Base-by-base conservation (phyloP, 768 basidiomycete genomes). In the Tylopilus plumbeoviolaceoides region DNA sequence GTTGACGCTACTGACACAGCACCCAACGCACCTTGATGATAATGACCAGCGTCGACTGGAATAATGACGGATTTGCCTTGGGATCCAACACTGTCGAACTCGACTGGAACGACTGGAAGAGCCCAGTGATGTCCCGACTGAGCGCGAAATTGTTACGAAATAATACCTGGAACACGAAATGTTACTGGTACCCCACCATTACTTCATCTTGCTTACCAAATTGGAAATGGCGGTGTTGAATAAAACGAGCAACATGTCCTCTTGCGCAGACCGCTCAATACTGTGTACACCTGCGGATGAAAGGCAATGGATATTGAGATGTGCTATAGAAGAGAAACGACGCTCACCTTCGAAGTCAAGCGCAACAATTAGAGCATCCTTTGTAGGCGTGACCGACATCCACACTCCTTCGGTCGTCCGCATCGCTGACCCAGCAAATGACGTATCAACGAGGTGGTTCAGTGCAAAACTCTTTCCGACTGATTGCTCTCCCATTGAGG, bases 201-300 rank as follows among this genome's bases (percentile, higher is more conserved):
- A 36, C 9, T 20, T 0, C 1, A 75, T 57, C 64, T 77, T 78
- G 39, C 75, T 27, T 52, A 82, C 83, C 55, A 84, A 62, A 58
- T 85, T 85, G 2, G 84, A 85, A 11, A 85, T 74, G 0, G 83
- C 84, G 1, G 81, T 78, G 57, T 83, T 85, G 63, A 85, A 84
- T 10, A 85, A 63, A 3, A 85, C 83, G 1, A 85, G 72, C 3
- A 85, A 68, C 0, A 78, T 81, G 41, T 85, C 83, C 59, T 84
- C 84, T 63, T 85, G 82, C 14, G 78, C 72, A 1, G 82, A 82
- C 0, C 82, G 70, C 59, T 85, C 83, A 21, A 85, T 81, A 47
- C 81, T 81, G 54, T 83, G 80, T 1, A 84, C 82, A 46, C 83
- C 83, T 66, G 23, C 7, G 9, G 9, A 47, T 23, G 18, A 18